These are phyloP conservation scores for Fusarium sublunatum DNA, from an alignment of 2,329 filamentous ascomycete genomes.

Conservation along the genomic window DNA sequence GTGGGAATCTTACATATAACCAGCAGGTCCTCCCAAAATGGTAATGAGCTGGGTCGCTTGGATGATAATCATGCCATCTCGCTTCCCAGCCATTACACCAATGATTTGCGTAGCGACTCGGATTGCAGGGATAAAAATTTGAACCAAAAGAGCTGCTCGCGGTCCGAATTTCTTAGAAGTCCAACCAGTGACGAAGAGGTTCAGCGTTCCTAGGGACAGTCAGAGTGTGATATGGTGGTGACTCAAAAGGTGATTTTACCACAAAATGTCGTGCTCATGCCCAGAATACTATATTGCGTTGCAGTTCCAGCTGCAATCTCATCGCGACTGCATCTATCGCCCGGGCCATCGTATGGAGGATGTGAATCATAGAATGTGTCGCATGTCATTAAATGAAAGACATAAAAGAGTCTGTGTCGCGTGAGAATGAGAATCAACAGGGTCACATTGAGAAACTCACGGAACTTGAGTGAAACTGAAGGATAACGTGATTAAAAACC, in stretches of 20 bases:
- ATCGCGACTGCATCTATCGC: conserved; percentile 68
- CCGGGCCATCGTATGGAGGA: conserved; percentile 58
- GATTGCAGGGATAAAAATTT: conserved; percentile 73
- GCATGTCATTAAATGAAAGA: conserved; percentile 78
- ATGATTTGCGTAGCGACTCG: conserved; percentile 72
- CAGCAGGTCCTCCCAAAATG: conserved; percentile 73
- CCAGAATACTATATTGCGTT: conserved; percentile 71
- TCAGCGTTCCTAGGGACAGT: conserved; percentile 30
- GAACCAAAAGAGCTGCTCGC: conserved; percentile 69
- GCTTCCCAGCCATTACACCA: conserved; percentile 71
- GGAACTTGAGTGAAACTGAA: conserved; percentile 63
- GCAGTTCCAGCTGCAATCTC: conserved; percentile 75
- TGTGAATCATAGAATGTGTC: conserved; percentile 74
- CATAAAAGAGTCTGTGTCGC: conserved; percentile 63
- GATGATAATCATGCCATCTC: conserved; percentile 72
- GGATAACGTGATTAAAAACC: conserved; percentile 67
- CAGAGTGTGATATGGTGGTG: rapidly evolving
- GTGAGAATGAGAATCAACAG: conserved; percentile 5
- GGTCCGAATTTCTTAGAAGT: conserved; percentile 74
- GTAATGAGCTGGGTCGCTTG: conserved; percentile 76
- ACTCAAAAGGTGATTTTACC: conserved; percentile 51
- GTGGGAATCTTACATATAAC: conserved; percentile 64
- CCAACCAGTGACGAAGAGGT: conserved; percentile 73
- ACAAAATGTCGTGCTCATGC: conserved; percentile 74
- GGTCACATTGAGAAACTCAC: conserved; percentile 48